Evolutionary conservation across 257 asterid species (phyloP).

Genomic region (Primulina eburnea): DNA sequence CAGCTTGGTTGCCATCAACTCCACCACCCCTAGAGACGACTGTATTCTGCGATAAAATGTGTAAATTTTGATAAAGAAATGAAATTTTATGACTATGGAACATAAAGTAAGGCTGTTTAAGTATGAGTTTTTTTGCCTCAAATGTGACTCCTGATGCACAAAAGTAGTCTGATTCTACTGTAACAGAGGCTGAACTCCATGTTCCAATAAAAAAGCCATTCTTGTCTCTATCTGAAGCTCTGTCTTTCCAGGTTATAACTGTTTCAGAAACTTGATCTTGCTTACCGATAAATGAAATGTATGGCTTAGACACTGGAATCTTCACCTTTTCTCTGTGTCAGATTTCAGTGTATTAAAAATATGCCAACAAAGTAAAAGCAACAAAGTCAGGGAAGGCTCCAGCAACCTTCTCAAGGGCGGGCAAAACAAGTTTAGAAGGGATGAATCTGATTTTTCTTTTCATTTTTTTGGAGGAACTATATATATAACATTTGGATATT

Average conservation of each 20-base stretch:
- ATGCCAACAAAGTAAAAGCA: neutral
- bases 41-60: constrained; percentile 45
- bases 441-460: no score
- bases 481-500: no score
- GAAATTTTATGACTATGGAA: neutral
- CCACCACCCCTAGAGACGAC: constrained; percentile 44
- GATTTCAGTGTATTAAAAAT: neutral
- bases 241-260: constrained; percentile 67
- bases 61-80: no score
- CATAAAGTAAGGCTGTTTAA: no score
- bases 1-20: constrained; percentile 56
- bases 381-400: no score
- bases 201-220: constrained; percentile 60
- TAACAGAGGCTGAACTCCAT: constrained; percentile 58
- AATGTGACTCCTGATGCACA: constrained; percentile 73
- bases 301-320: constrained; percentile 64
- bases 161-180: constrained; percentile 66
- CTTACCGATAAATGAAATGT: constrained; percentile 63
- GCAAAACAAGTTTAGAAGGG: no score
- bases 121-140: constrained; percentile 34
- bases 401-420: no score
- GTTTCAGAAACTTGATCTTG: constrained; percentile 29
- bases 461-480: no score
- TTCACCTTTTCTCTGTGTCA: constrained; percentile 66
- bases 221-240: constrained; percentile 50